These are phyloP conservation scores for Pecoramyces ruminantium DNA, from an alignment of 192 early-diverging fungal species.

Conservation along the genomic window DNA sequence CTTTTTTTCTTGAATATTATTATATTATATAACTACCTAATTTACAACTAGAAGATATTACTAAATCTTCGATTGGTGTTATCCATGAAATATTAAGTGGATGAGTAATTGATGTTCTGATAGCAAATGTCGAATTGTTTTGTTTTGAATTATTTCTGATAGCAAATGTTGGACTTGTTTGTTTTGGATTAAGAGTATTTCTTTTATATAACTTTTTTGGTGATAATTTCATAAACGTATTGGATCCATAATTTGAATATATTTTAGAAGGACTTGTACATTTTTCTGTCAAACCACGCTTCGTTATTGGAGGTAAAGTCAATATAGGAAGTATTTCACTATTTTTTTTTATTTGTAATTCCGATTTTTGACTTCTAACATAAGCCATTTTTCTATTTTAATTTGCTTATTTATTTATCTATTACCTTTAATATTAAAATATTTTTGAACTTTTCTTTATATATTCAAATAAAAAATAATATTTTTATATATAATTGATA, in stretches of 20 bases:
- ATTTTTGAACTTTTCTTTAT: no score
- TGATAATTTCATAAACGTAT: neutral
- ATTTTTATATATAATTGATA: no score
- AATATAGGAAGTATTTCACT: neutral
- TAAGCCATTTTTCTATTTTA: neutral
- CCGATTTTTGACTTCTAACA: neutral
- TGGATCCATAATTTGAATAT: neutral
- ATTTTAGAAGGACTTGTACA: neutral
- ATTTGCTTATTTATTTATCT: no score
- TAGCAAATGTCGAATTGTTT: constrained; percentile 14
- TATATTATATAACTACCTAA: neutral
- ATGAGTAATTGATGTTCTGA: constrained; percentile 9
- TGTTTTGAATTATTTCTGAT: constrained; percentile 14
- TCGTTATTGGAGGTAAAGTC: neutral
- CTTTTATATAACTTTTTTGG: neutral
- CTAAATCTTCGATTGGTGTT: neutral
- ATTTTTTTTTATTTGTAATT: neutral
- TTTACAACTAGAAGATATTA: neutral
- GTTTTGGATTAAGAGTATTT: neutral
- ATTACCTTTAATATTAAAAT: no score
- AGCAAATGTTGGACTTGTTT: constrained; percentile 25
- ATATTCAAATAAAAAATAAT: no score
- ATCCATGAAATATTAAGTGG: constrained; percentile 21
- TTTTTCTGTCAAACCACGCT: neutral
- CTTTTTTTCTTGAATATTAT: no score